Percentiles rank a stretch among this genome's conserved stretches.
Conservation (phyloP, 2,329 filamentous ascomycete species). For the Pseudocercospora musae region DNA sequence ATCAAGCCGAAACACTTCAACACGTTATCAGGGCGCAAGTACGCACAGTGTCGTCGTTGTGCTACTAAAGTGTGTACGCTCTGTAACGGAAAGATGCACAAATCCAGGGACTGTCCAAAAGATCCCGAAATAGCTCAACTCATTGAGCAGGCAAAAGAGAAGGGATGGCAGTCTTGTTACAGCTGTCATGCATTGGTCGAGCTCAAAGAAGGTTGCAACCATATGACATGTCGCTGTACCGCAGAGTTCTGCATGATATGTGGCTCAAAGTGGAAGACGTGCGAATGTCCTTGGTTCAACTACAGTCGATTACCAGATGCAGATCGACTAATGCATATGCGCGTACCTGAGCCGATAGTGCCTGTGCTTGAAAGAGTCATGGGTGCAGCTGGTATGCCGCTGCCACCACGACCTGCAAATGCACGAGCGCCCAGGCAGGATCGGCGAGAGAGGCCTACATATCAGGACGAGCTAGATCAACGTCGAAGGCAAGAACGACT, state of each 20-base stretch:
- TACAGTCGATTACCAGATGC: conserved; percentile 48
- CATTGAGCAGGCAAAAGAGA: conserved; percentile 62
- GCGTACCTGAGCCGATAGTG: conserved; percentile 44
- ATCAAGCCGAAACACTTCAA: conserved; percentile 70
- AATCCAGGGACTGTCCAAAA: conserved; percentile 64
- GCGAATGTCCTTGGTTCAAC: conserved; percentile 78
- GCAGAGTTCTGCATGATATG: conserved; percentile 88
- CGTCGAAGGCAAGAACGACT: conserved; percentile 45
- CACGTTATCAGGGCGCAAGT: conserved; percentile 54
- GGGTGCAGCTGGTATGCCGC: conserved; percentile 19
- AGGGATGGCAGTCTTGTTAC: conserved; percentile 74
- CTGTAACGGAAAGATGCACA: conserved; percentile 75
- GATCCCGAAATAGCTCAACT: conserved; percentile 64
- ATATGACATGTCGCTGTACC: conserved; percentile 81
- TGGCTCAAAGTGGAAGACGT: conserved; percentile 76
- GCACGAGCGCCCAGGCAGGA: conserved; percentile 2
- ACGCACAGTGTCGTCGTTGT: conserved; percentile 68
- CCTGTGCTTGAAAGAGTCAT: conserved; percentile 36
- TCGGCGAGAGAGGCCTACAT: conserved; percentile 23
- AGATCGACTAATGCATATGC: conserved; percentile 55
- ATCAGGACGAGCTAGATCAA: conserved; percentile 38
- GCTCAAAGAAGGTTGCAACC: conserved; percentile 80
- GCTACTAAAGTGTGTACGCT: conserved; percentile 68
- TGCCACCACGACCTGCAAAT: conserved; percentile 5
- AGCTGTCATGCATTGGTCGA: conserved; percentile 73